Percentiles rank a stretch among this genome's conserved stretches.
phyloP scores from a whole-genome alignment of 129 eudicot species.

The Chrysanthemum lavandulifolium region DNA sequence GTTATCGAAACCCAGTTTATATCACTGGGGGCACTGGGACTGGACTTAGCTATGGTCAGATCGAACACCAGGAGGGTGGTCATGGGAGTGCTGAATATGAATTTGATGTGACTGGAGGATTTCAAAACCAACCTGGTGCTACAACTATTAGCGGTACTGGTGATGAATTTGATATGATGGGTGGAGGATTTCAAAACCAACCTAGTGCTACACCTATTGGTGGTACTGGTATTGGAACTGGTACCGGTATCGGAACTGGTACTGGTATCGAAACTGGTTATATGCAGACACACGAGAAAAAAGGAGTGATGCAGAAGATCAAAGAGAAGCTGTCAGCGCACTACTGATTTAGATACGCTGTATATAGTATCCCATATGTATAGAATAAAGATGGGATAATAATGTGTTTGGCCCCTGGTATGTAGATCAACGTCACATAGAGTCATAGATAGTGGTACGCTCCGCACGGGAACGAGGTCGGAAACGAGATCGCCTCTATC shows the following conservation, averaged over 20 bases:
- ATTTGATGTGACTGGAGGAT: neutral
- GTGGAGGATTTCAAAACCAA: slow-evolving; percentile 24
- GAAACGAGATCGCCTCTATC: too few relatives aligned
- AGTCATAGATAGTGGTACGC: too few relatives aligned
- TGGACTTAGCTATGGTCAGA: slow-evolving; percentile 9
- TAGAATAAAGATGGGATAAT: too few relatives aligned
- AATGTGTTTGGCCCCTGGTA: too few relatives aligned
- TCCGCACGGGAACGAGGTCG: too few relatives aligned
- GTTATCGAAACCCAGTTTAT: too few relatives aligned
- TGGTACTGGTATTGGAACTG: neutral
- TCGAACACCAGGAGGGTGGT: slow-evolving; percentile 16
- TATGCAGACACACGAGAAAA: slow-evolving; percentile 45
- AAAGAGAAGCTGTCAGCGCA: slow-evolving; percentile 68
- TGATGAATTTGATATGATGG: neutral
- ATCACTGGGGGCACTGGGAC: slow-evolving; percentile 1
- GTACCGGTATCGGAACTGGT: neutral
- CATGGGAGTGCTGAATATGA: neutral
- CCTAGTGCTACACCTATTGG: slow-evolving; percentile 25
- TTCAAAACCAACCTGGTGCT: slow-evolving; percentile 33
- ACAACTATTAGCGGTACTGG: slow-evolving; percentile 10
- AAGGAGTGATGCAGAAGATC: slow-evolving; percentile 70
- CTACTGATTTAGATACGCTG: neutral
- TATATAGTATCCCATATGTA: too few relatives aligned
- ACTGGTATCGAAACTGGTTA: neutral
- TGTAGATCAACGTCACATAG: too few relatives aligned